Conservation (phyloP, 2,329 filamentous ascomycete genomes). For the Scolecobasidium constrictum region DNA sequence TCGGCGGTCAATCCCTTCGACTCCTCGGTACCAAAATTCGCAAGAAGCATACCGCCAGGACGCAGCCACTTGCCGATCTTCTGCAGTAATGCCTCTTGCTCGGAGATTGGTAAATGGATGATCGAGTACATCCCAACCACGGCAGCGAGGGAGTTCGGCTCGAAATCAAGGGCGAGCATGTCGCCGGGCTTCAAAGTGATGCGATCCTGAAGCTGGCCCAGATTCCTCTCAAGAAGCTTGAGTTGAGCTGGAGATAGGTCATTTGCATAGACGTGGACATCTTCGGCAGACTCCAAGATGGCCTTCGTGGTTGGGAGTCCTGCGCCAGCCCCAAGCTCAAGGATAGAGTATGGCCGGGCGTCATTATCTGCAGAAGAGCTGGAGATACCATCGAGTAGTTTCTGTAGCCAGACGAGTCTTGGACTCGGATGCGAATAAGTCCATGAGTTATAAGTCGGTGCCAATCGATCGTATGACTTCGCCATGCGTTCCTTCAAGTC, state of each 20-base stretch:
- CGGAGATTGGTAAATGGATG: conserved; percentile 42
- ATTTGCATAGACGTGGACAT: conserved; percentile 27
- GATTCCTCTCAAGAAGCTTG: conserved; percentile 19
- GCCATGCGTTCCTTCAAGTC: conserved; percentile 7
- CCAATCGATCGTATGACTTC: conserved; percentile 6
- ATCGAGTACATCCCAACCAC: conserved; percentile 44
- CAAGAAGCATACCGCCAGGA: conserved; percentile 39
- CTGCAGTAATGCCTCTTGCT: conserved; percentile 37
- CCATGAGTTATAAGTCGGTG: conserved; percentile 8
- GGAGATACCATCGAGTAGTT: conserved; percentile 1
- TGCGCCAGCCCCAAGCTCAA: conserved; percentile 13
- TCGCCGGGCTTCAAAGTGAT: conserved; percentile 26
- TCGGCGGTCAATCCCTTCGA: conserved; percentile 13
- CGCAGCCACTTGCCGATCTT: conserved; percentile 39
- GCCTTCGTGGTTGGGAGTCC: conserved; percentile 20
- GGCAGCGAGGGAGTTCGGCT: conserved; percentile 31
- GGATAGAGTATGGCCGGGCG: neutral
- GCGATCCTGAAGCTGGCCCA: conserved; percentile 11
- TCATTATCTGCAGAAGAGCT: no score
- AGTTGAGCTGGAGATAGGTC: conserved; percentile 33
- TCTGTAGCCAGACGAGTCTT: conserved; percentile 3
- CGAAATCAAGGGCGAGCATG: conserved; percentile 30
- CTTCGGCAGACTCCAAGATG: conserved; percentile 14
- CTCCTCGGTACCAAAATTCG: conserved; percentile 30
- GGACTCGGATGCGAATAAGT: neutral